These are phyloP conservation scores for Crassisporium funariophilum DNA, from an alignment of 768 basidiomycete genomes.

Conservation along the genomic window DNA sequence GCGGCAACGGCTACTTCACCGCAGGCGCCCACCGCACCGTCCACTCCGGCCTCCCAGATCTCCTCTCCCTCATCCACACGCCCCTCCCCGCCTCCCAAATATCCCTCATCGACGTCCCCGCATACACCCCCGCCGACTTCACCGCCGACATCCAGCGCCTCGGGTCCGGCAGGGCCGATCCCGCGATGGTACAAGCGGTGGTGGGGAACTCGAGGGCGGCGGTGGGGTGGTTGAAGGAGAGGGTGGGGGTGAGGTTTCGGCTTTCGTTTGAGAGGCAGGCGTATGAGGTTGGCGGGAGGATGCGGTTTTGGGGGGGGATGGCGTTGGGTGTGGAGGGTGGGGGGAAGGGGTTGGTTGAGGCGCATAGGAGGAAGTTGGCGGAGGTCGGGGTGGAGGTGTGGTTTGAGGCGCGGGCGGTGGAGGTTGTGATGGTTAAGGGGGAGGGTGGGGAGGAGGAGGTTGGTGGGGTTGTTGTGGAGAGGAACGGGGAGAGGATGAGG, in stretches of 20 bases:
- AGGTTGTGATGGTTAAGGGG: slow-evolving; percentile 32
- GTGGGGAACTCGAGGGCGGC: slow-evolving; percentile 59
- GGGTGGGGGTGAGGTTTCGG: slow-evolving; percentile 53
- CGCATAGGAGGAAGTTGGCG: slow-evolving; percentile 52
- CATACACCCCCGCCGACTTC: slow-evolving; percentile 59
- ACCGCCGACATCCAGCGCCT: slow-evolving; percentile 62
- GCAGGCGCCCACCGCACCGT: slow-evolving; percentile 69
- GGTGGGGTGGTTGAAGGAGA: slow-evolving; percentile 56
- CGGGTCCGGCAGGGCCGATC: slow-evolving; percentile 51
- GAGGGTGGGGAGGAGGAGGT: slow-evolving; percentile 41
- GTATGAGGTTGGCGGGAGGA: slow-evolving; percentile 60
- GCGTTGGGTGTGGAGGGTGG: slow-evolving; percentile 63
- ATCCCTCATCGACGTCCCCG: slow-evolving; percentile 54
- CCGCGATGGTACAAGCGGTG: slow-evolving; percentile 48
- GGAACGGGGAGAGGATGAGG: slow-evolving; percentile 33
- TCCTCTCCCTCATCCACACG: slow-evolving; percentile 55
- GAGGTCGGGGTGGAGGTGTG: slow-evolving; percentile 55
- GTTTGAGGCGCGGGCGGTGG: slow-evolving; percentile 54
- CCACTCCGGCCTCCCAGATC: slow-evolving; percentile 60
- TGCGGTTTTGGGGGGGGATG: slow-evolving; percentile 74
- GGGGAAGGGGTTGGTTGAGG: slow-evolving; percentile 66
- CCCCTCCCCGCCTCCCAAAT: slow-evolving; percentile 41
- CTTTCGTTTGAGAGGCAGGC: slow-evolving; percentile 69
- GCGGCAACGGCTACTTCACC: slow-evolving; percentile 75
- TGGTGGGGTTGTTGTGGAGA: slow-evolving; percentile 47